Evolutionary conservation across 2,329 filamentous ascomycete species (phyloP).

Genomic region (Cordyceps tenuipes): DNA sequence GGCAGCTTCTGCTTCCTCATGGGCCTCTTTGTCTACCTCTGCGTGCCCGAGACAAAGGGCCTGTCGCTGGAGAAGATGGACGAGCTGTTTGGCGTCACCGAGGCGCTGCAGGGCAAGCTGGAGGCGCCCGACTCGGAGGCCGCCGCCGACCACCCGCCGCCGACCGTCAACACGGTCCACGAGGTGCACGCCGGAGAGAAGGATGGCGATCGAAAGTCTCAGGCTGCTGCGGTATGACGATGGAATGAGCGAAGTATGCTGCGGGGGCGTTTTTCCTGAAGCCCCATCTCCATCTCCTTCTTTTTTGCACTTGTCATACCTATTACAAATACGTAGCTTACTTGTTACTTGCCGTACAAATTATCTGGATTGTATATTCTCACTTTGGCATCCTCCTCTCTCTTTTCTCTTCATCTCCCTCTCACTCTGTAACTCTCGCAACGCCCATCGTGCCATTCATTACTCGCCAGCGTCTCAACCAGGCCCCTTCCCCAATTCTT

Average conservation of each 20-base stretch:
- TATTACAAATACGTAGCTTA: too few species aligned
- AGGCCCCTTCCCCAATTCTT: too few species aligned
- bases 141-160: background rate
- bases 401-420: background rate
- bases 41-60: slow-evolving; percentile 65
- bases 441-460: too few species aligned
- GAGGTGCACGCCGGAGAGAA: slow-evolving; percentile 4
- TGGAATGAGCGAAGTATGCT: background rate
- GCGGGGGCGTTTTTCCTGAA: too few species aligned
- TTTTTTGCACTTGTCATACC: background rate
- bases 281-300: too few species aligned
- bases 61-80: slow-evolving; percentile 56
- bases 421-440: background rate
- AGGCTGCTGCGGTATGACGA: background rate
- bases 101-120: slow-evolving; percentile 25
- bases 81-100: slow-evolving; percentile 54
- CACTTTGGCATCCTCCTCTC: background rate
- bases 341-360: background rate
- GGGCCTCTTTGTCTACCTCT: slow-evolving; percentile 58
- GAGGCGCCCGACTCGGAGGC: slow-evolving; percentile 24
- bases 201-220: background rate
- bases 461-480: too few species aligned
- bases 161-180: background rate
- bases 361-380: background rate
- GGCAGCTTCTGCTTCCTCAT: slow-evolving; percentile 57